Percentiles rank a stretch among this genome's conserved stretches.
These are phyloP conservation scores for Daldinia grandis DNA, from an alignment of 495 filamentous ascomycete genomes.

Conservation along the genomic window DNA sequence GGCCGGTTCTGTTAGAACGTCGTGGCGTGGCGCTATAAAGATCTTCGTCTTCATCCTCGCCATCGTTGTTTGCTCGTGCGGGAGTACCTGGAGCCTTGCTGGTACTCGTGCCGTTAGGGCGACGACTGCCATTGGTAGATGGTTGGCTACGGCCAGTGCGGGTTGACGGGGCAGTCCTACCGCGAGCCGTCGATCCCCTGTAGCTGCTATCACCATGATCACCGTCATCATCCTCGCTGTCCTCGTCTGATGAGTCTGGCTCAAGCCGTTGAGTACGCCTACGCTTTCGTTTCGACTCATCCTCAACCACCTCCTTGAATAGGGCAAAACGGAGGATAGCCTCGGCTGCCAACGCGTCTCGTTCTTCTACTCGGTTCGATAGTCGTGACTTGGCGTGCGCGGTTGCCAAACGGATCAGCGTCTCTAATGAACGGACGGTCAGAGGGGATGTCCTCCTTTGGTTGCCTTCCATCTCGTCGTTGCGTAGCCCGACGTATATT, in stretches of 20 bases:
- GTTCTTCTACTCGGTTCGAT: conserved; percentile 90
- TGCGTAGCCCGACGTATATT: conserved; percentile 92
- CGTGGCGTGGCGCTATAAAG: conserved; percentile 53
- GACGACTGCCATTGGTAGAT: conserved; percentile 41
- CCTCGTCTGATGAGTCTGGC: conserved; percentile 47
- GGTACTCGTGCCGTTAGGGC: conserved; percentile 33
- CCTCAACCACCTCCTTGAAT: conserved; percentile 96
- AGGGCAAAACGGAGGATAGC: conserved; percentile 92
- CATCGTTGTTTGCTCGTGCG: conserved; percentile 34
- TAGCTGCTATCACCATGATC: conserved; percentile 43
- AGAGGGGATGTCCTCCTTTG: conserved; percentile 93
- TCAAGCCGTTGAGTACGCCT: conserved; percentile 61
- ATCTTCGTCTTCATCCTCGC: conserved; percentile 42
- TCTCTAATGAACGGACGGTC: conserved; percentile 97
- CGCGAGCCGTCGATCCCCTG: conserved; percentile 40
- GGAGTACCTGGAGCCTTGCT: conserved; percentile 37
- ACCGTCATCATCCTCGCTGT: conserved; percentile 48
- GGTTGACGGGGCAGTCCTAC: conserved; percentile 41
- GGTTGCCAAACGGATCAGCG: conserved; percentile 94
- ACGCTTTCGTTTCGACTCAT: conserved; percentile 80
- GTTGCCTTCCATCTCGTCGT: conserved; percentile 94
- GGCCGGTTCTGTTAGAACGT: conserved; percentile 45
- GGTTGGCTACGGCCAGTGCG: conserved; percentile 39
- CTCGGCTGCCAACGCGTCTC: conserved; percentile 88
- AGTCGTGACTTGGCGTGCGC: conserved; percentile 95